phyloP scores from a whole-genome alignment of 2,329 filamentous ascomycete genomes.

The Epichloe aotearoae region DNA sequence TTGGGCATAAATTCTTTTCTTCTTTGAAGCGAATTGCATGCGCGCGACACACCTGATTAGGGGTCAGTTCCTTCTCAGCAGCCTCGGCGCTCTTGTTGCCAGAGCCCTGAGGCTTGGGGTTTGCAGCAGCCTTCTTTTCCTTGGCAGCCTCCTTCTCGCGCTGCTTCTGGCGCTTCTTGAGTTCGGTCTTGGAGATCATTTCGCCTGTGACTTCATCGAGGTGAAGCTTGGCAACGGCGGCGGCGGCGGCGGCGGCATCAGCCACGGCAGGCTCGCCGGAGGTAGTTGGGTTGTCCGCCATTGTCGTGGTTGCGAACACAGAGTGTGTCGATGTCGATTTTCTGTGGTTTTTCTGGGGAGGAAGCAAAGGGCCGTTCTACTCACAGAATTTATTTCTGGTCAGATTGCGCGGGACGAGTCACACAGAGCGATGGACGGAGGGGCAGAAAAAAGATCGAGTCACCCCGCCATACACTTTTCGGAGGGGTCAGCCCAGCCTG shows the following conservation, averaged over 20 bases:
- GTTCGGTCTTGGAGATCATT: constrained; percentile 66
- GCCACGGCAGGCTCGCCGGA: constrained; percentile 27
- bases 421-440: neutral
- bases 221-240: constrained; percentile 57
- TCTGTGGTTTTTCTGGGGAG: neutral
- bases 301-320: constrained; percentile 6
- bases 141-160: constrained; percentile 80
- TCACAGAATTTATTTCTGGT: neutral
- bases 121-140: constrained; percentile 67
- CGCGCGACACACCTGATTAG: constrained; percentile 30
- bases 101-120: constrained; percentile 50
- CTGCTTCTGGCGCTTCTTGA: constrained; percentile 94
- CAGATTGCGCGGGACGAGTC: constrained; percentile 1
- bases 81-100: constrained; percentile 45
- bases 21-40: neutral
- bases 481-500: neutral
- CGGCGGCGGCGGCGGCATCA: constrained; percentile 41
- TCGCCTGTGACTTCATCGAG: constrained; percentile 92
- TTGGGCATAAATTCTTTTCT: no score
- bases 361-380: neutral
- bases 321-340: neutral
- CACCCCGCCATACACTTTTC: constrained; percentile 3
- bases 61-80: constrained; percentile 41
- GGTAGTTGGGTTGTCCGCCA: constrained; percentile 21
- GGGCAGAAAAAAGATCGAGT: constrained; percentile 4